Evolutionary conservation across 208 protist genomes (phyloP).

Genomic region (Blastocrithidia nonstop): DNA sequence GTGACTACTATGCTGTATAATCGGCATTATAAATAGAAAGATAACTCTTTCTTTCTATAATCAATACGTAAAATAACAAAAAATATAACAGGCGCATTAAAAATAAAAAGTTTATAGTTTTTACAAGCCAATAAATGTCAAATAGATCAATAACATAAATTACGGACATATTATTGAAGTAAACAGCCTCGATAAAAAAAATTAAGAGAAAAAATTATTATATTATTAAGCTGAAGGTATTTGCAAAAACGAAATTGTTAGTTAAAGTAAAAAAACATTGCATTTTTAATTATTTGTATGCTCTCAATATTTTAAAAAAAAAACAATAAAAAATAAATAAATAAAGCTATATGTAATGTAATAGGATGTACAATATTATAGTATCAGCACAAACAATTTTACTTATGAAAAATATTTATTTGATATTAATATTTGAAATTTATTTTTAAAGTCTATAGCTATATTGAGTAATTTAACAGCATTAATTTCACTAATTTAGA

Average conservation of each 20-base stretch:
- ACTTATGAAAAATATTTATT: neutral
- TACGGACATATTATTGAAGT: neutral
- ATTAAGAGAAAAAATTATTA: slow-evolving; percentile 2
- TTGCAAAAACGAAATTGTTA: slow-evolving; percentile 1
- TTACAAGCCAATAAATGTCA: too few species aligned
- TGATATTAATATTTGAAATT: too few species aligned
- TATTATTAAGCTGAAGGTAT: neutral
- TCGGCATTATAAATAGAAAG: too few species aligned
- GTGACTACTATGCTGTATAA: too few species aligned
- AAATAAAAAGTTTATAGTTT: too few species aligned
- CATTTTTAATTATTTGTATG: too few species aligned
- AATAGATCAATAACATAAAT: neutral
- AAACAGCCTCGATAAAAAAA: slow-evolving; percentile 1
- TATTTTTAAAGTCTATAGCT: too few species aligned
- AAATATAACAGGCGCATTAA: too few species aligned
- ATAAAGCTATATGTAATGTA: neutral
- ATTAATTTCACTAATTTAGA: too few species aligned
- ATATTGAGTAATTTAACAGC: too few species aligned
- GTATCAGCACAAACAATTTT: neutral
- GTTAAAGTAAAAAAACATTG: slow-evolving; percentile 2
- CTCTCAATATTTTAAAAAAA: slow-evolving; percentile 2
- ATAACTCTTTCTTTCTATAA: too few species aligned
- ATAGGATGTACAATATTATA: neutral
- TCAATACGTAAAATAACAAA: too few species aligned
- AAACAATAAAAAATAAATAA: slow-evolving; percentile 1